Evolutionary conservation across 495 filamentous ascomycete genomes (phyloP).

Genomic region (Aspergillus conjunctus): DNA sequence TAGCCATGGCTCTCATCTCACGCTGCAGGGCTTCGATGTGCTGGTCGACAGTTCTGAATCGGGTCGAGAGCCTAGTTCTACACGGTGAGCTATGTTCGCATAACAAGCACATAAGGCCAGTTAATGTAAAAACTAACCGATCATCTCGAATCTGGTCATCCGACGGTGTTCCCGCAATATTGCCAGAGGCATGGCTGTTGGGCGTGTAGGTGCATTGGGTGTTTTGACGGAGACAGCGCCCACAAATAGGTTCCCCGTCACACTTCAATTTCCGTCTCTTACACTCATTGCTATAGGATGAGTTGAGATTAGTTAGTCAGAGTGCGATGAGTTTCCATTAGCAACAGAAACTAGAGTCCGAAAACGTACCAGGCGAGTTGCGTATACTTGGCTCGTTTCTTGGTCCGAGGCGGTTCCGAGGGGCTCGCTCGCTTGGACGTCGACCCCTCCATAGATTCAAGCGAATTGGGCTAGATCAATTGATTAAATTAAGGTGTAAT

Average conservation of each 20-base stretch:
- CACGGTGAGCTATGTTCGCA: not conserved
- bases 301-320: conserved; percentile 10
- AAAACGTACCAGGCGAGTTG: conserved; percentile 41
- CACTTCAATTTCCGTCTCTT: conserved; percentile 92
- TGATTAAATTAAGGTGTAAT: not conserved
- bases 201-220: conserved; percentile 67
- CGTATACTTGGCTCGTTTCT: conserved; percentile 45
- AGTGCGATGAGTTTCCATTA: not conserved
- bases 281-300: conserved; percentile 67
- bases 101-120: not conserved
- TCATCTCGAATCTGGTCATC: conserved; percentile 26
- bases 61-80: conserved; percentile 22
- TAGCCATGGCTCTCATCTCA: conserved; percentile 38
- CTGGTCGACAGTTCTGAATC: conserved; percentile 33
- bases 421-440: conserved; percentile 13
- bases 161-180: conserved; percentile 12
- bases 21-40: conserved; percentile 36
- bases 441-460: conserved; percentile 7
- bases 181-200: conserved; percentile 11
- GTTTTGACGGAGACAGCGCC: conserved; percentile 67
- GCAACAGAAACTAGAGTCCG: not conserved
- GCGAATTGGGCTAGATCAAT: not conserved
- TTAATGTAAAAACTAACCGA: conserved; percentile 20
- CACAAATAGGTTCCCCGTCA: conserved; percentile 76
- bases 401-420: conserved; percentile 30